phyloP scores from a whole-genome alignment of 495 filamentous ascomycete genomes.

The Echria macrotheca region DNA sequence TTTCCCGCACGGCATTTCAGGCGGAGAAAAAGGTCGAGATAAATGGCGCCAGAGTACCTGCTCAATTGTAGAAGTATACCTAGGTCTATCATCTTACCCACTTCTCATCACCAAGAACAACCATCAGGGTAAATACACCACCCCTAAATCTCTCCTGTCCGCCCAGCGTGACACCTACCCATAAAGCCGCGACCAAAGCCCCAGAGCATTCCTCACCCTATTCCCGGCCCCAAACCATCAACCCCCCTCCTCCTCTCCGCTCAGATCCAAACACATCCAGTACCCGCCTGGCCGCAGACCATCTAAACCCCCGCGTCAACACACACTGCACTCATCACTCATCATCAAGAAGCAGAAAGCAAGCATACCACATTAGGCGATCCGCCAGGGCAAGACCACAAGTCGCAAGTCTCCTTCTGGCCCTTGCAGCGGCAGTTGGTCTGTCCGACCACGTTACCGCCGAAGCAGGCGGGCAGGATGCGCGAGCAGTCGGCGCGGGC shows the following conservation, averaged over 20 bases:
- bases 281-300: constrained; percentile 11
- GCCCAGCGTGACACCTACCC: neutral
- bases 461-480: constrained; percentile 11
- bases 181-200: neutral
- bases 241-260: constrained; percentile 5
- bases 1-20: too few species aligned
- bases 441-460: constrained; percentile 6
- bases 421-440: constrained; percentile 14
- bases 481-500: constrained; percentile 8
- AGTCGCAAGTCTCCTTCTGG: constrained; percentile 14
- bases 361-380: constrained; percentile 8
- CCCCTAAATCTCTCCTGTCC: neutral
- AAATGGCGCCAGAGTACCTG: neutral
- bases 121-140: neutral
- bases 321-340: neutral
- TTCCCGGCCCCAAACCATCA: neutral
- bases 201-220: neutral
- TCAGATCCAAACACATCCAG: constrained; percentile 14
- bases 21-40: too few species aligned
- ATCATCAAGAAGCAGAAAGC: neutral
- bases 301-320: constrained; percentile 3
- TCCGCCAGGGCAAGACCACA: constrained; percentile 11
- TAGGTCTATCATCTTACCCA: too few species aligned
- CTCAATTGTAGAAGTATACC: too few species aligned
- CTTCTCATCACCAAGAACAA: neutral